Evolutionary conservation across 2,329 filamentous ascomycete genomes (phyloP).

Genomic region (Colletotrichum destructivum): DNA sequence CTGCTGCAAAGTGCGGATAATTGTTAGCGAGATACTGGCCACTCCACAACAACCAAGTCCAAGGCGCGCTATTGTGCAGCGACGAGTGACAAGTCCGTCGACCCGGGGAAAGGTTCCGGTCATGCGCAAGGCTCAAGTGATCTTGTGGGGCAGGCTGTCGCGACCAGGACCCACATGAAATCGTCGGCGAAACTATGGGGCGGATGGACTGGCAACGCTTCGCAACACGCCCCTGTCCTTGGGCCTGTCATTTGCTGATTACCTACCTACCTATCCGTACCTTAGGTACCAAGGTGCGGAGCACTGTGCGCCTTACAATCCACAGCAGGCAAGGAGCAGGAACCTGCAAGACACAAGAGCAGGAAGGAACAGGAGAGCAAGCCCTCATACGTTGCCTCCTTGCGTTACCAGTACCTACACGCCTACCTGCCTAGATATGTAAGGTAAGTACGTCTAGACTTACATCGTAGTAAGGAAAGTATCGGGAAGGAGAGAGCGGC

Average conservation of each 20-base stretch:
- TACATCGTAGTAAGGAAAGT: no score
- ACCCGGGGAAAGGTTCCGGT: slow-evolving; percentile 41
- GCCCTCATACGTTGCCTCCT: background rate
- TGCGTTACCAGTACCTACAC: background rate
- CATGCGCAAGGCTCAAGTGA: slow-evolving; percentile 21
- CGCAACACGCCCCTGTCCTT: slow-evolving; percentile 5
- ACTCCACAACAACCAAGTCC: slow-evolving; percentile 39
- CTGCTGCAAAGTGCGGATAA: background rate
- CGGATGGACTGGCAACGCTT: background rate
- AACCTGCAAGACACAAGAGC: background rate
- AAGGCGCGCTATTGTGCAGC: slow-evolving; percentile 31
- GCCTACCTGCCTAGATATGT: no score
- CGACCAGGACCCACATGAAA: slow-evolving; percentile 6
- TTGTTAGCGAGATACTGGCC: slow-evolving; percentile 35
- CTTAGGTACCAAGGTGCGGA: no score
- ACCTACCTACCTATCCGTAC: background rate
- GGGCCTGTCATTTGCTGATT: background rate
- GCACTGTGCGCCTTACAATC: no score
- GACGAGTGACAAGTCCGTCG: slow-evolving; percentile 23
- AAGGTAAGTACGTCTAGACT: no score
- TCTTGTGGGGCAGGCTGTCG: slow-evolving; percentile 3
- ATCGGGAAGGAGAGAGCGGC: background rate
- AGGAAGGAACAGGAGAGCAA: background rate
- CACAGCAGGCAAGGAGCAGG: no score
- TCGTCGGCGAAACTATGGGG: slow-evolving; percentile 25